Percentiles rank a stretch among this genome's conserved stretches.
phyloP scores from a whole-genome alignment of 1,139 yeast species.

The Lodderomyces elongisporus region DNA sequence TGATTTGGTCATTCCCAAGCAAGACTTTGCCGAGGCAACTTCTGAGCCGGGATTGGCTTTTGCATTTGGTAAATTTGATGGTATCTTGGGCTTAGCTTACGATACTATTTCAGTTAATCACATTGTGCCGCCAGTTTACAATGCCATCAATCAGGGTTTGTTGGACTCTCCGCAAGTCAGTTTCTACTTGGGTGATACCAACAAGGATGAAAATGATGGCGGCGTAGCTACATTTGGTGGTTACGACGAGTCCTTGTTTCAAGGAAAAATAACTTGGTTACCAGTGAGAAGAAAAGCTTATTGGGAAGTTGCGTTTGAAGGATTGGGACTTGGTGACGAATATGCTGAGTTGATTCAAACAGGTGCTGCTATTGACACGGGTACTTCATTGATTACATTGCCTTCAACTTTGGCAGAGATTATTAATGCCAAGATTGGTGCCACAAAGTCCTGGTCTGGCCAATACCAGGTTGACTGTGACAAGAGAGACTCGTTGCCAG shows the following conservation, averaged over 20 bases:
- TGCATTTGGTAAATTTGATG: constrained; percentile 97
- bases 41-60: constrained; percentile 96
- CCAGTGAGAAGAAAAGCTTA: constrained; percentile 99
- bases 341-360: constrained; percentile 73
- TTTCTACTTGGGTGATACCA: constrained; percentile 79
- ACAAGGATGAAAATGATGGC: constrained; percentile 62
- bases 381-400: constrained; percentile 90
- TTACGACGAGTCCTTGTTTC: constrained; percentile 64
- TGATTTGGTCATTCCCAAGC: constrained; percentile 76
- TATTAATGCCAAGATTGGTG: constrained; percentile 92
- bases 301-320: constrained; percentile 96
- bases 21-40: constrained; percentile 95
- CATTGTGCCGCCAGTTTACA: constrained; percentile 90
- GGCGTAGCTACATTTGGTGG: constrained; percentile 97
- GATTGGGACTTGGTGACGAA: constrained; percentile 87
- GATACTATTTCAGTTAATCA: constrained; percentile 83
- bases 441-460: constrained; percentile 94
- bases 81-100: constrained; percentile 91
- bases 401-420: constrained; percentile 96
- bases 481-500: constrained; percentile 77
- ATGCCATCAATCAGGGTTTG: constrained; percentile 75
- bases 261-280: constrained; percentile 85
- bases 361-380: constrained; percentile 98
- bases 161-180: constrained; percentile 83
- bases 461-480: constrained; percentile 92